phyloP scores from a whole-genome alignment of 441 rosid species.

The Biscutella laevigata region DNA sequence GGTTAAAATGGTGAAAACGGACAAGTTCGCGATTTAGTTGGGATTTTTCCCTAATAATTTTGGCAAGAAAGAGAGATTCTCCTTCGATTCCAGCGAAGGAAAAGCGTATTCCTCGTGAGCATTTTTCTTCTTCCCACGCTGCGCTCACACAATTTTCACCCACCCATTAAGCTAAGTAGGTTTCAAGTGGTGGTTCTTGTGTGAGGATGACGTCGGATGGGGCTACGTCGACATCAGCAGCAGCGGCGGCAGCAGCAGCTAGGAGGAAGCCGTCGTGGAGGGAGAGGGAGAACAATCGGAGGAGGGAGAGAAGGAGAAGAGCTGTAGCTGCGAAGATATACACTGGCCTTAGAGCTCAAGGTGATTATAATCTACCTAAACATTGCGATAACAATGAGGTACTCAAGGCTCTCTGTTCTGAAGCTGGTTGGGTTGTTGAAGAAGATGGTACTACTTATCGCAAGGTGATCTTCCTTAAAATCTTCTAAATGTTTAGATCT shows the following conservation, averaged over 20 bases:
- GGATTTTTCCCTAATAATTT: too few species aligned
- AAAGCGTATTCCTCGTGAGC: conserved; percentile 65
- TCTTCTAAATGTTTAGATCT: conserved; percentile 24
- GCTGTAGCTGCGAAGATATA: conserved; percentile 83
- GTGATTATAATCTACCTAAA: conserved; percentile 76
- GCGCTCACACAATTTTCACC: conserved; percentile 22
- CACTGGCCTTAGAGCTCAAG: conserved; percentile 77
- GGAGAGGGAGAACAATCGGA: conserved; percentile 90
- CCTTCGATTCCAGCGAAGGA: conserved; percentile 35
- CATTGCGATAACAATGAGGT: conserved; percentile 96
- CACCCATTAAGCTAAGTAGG: background rate
- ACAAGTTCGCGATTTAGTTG: too few species aligned
- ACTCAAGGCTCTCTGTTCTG: conserved; percentile 76
- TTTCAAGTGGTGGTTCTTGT: background rate
- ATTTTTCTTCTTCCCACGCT: conserved; percentile 3
- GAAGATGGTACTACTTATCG: conserved; percentile 94
- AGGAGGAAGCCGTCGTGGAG: conserved; percentile 95
- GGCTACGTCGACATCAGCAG: conserved; percentile 64
- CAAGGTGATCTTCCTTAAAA: conserved; percentile 35
- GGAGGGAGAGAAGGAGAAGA: conserved; percentile 84
- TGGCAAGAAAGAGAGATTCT: conserved; percentile 30
- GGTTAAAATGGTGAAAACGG: too few species aligned
- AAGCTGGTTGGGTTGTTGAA: conserved; percentile 95
- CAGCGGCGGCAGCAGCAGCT: conserved; percentile 49
- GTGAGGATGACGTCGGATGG: conserved; percentile 79